Evolutionary conservation across 1,284 basidiomycete genomes (phyloP).

Genomic region (Moesziomyces sp.): DNA sequence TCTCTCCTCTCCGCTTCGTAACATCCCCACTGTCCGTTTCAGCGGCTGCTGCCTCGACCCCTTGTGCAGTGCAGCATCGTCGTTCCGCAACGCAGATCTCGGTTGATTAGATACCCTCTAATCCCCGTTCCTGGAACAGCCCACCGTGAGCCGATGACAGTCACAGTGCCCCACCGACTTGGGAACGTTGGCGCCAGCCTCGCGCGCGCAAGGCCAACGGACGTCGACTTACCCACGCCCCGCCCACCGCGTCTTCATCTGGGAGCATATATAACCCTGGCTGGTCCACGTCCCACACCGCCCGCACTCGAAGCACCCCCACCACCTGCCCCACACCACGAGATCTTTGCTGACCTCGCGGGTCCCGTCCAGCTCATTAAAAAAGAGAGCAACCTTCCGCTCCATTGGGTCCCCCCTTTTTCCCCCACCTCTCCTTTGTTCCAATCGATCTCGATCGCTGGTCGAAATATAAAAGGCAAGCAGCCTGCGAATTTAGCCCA

Average conservation of each 20-base stretch:
- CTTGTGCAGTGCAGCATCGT: not conserved
- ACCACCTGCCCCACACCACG: not conserved
- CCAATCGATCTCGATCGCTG: not conserved
- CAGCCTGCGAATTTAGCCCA: constrained; percentile 1
- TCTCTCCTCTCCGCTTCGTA: not conserved
- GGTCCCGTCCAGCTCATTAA: not conserved
- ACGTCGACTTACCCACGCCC: not conserved
- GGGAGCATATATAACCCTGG: not conserved
- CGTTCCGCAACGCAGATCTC: not conserved
- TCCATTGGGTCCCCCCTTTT: not conserved
- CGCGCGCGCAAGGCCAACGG: not conserved
- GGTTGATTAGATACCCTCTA: not conserved
- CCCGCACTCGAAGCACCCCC: not conserved
- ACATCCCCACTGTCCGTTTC: not conserved
- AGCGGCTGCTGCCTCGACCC: not conserved
- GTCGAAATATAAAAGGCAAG: not conserved
- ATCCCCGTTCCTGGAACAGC: not conserved
- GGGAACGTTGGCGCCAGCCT: not conserved
- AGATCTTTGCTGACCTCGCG: not conserved
- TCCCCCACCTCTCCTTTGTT: not conserved
- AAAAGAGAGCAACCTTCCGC: not conserved
- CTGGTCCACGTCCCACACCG: no score
- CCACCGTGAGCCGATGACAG: not conserved
- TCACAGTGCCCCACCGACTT: not conserved
- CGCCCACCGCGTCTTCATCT: not conserved